phyloP scores from a whole-genome alignment of 73 alveolate species.

The Urostyla sp. region DNA sequence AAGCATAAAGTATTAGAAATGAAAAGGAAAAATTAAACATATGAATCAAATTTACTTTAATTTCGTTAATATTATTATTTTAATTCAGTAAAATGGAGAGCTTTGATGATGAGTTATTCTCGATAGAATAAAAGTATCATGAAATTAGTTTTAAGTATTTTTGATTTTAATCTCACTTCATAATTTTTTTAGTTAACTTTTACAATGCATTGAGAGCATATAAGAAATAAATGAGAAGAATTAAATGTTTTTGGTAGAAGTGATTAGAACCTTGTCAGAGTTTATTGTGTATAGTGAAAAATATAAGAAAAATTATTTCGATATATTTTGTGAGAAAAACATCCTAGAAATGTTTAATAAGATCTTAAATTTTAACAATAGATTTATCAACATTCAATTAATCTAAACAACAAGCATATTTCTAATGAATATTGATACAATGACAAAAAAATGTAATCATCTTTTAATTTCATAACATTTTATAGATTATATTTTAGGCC shows the following conservation, averaged over 20 bases:
- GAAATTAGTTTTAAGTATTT: constrained; percentile 15
- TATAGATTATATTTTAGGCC: constrained; percentile 59
- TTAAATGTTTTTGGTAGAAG: constrained; percentile 33
- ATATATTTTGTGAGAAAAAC: constrained; percentile 62
- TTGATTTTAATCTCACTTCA: background rate
- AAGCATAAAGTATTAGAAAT: constrained; percentile 28
- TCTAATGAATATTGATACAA: constrained; percentile 51
- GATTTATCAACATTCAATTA: constrained; percentile 64
- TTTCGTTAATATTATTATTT: background rate
- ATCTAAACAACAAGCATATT: constrained; percentile 65
- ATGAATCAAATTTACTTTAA: background rate
- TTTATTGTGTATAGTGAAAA: constrained; percentile 46
- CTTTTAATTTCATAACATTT: background rate
- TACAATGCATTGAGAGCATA: constrained; percentile 9
- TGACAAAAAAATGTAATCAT: constrained; percentile 50
- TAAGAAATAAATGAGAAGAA: background rate
- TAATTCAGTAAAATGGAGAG: constrained; percentile 8
- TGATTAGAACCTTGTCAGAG: constrained; percentile 35
- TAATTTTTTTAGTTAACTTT: background rate
- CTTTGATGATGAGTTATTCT: background rate
- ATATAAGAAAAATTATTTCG: constrained; percentile 39
- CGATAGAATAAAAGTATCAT: background rate
- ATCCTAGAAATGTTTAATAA: constrained; percentile 52
- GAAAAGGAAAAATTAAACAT: background rate
- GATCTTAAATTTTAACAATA: constrained; percentile 58